A percentile compares a stretch with the other conserved stretches of the same genome.
Evolutionary conservation across 1,139 yeast genomes (phyloP).

Genomic region (Kodamaea sp.): DNA sequence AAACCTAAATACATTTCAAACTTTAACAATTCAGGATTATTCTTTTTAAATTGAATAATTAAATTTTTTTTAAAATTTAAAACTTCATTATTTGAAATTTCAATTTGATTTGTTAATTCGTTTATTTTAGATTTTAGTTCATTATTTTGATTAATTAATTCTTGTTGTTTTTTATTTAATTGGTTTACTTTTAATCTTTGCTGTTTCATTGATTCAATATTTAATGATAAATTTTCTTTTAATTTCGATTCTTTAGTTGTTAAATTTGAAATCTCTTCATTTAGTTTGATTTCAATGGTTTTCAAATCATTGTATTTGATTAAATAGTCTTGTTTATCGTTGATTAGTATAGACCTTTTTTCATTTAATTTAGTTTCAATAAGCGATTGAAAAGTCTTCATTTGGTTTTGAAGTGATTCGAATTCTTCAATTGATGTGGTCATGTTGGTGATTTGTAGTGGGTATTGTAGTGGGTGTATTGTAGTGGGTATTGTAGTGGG

Average conservation of each 20-base stretch:
- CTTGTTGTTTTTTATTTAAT: slow-evolving; percentile 22
- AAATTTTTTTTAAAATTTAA: slow-evolving; percentile 18
- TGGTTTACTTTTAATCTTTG: slow-evolving; percentile 23
- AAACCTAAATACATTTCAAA: slow-evolving; percentile 48
- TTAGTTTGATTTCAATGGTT: slow-evolving; percentile 25
- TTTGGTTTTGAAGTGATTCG: slow-evolving; percentile 25
- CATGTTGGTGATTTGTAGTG: too few relatives aligned
- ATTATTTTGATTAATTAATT: slow-evolving; percentile 19
- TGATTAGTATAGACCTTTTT: slow-evolving; percentile 27
- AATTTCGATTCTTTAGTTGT: slow-evolving; percentile 18
- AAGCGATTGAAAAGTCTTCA: slow-evolving; percentile 27
- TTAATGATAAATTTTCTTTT: slow-evolving; percentile 18
- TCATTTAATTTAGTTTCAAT: slow-evolving; percentile 25
- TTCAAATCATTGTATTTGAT: slow-evolving; percentile 28
- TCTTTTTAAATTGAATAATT: slow-evolving; percentile 28
- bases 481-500: too few relatives aligned
- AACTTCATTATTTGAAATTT: slow-evolving; percentile 18
- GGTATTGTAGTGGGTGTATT: too few relatives aligned
- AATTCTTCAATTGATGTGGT: slow-evolving; percentile 22
- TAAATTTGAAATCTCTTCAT: slow-evolving; percentile 20
- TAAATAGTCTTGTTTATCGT: slow-evolving; percentile 27
- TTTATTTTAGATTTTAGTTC: slow-evolving; percentile 27
- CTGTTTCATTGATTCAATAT: slow-evolving; percentile 15
- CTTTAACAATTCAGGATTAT: slow-evolving; percentile 37
- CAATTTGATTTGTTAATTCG: slow-evolving; percentile 22